A percentile compares a stretch with the other conserved stretches of the same genome.
Evolutionary conservation across 1,284 basidiomycete genomes (phyloP).

Genomic region (Rhodotorula sp.): DNA sequence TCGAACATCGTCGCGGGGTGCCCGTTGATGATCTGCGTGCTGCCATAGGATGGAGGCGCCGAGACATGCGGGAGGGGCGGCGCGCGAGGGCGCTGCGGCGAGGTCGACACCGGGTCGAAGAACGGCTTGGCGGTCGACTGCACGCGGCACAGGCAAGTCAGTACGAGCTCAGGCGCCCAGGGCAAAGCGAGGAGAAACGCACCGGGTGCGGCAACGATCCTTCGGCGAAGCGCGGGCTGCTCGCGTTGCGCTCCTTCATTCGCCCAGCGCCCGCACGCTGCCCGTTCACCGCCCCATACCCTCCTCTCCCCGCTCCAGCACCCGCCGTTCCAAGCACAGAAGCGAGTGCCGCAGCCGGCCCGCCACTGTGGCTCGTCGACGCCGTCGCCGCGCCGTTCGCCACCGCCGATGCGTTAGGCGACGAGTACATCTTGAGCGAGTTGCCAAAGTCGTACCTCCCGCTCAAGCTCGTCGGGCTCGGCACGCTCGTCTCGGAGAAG

Average conservation of each 20-base stretch:
- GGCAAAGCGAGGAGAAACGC: not conserved
- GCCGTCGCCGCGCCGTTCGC: constrained; percentile 29
- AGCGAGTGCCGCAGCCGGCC: too few species aligned
- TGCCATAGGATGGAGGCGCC: not conserved
- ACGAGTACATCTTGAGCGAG: constrained; percentile 51
- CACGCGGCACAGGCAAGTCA: not conserved
- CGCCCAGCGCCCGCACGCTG: not conserved
- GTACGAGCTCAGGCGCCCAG: not conserved
- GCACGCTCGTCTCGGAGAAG: constrained; percentile 19
- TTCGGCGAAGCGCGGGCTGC: not conserved
- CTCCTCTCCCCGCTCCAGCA: not conserved
- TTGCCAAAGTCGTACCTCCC: constrained; percentile 58
- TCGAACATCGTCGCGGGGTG: constrained; percentile 32
- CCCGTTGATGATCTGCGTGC: constrained; percentile 23
- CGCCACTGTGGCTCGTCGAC: too few species aligned
- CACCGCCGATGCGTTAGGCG: not conserved
- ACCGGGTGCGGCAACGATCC: constrained; percentile 23
- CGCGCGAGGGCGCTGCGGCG: constrained; percentile 26
- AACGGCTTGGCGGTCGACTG: constrained; percentile 21
- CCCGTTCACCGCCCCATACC: not conserved
- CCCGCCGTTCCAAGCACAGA: not conserved
- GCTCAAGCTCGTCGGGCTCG: constrained; percentile 44
- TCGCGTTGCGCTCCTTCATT: constrained; percentile 7
- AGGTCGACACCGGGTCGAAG: constrained; percentile 35
- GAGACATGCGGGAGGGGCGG: constrained; percentile 9